Evolutionary conservation across 257 asterid genomes (phyloP).

Genomic region (Solanum gandarillasii): DNA sequence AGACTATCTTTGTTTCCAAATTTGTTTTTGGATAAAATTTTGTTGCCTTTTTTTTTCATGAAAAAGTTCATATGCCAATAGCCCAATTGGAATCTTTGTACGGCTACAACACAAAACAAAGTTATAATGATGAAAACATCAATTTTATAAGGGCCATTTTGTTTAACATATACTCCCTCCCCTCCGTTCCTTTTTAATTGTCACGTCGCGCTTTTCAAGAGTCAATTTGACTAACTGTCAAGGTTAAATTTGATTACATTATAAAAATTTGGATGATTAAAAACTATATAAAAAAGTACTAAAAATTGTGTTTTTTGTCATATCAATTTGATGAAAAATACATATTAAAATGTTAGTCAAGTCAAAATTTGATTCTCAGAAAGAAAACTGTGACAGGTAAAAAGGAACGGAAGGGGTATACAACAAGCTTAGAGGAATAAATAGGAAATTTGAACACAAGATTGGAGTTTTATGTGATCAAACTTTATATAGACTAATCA

Average conservation of each 20-base stretch:
- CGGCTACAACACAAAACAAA: neutral
- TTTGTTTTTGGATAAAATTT: neutral
- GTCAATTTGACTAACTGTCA: neutral
- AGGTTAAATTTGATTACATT: neutral
- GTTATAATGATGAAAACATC: neutral
- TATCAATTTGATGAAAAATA: neutral
- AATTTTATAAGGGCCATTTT: neutral
- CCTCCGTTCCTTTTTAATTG: neutral
- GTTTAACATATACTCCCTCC: neutral
- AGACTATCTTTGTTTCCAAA: neutral
- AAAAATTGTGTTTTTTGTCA: neutral
- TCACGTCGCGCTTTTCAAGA: accelerated
- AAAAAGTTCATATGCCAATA: neutral
- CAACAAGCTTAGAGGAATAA: neutral
- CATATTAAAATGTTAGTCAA: neutral
- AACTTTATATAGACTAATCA: neutral
- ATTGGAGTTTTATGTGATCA: neutral
- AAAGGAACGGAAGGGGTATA: neutral
- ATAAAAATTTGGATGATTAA: neutral
- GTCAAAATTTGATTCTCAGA: neutral
- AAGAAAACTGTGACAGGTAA: neutral
- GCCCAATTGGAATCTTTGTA: neutral
- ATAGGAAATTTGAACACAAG: neutral
- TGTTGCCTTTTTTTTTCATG: neutral
- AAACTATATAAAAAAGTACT: neutral